phyloP scores from a whole-genome alignment of 345 rosid species.

The Bretschneidera sinensis region DNA sequence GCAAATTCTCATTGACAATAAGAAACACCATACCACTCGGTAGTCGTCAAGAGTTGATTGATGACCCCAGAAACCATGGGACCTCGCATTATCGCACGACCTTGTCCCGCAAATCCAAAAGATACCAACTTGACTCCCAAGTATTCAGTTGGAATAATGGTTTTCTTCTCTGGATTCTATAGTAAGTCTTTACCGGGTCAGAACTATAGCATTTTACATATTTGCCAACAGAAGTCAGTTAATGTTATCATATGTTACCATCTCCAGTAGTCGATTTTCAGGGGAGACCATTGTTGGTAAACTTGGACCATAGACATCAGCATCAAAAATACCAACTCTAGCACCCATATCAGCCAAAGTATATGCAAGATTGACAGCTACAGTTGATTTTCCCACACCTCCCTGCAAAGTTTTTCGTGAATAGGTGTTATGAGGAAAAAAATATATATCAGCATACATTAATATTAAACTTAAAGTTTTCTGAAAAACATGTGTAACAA shows the following conservation, averaged over 20 bases:
- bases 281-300: conserved; percentile 97
- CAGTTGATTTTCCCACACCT: conserved; percentile 95
- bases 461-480: too few species aligned
- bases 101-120: conserved; percentile 97
- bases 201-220: conserved; percentile 7
- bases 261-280: conserved; percentile 68
- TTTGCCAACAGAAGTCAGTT: conserved; percentile 3
- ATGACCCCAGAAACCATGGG: conserved; percentile 99
- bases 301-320: conserved; percentile 97
- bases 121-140: conserved; percentile 93
- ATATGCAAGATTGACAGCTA: conserved; percentile 93
- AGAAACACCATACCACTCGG: conserved; percentile 65
- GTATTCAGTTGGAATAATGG: conserved; percentile 90
- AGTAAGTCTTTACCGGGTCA: conserved; percentile 19
- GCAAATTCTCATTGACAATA: neutral
- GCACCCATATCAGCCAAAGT: conserved; percentile 97
- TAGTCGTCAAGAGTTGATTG: conserved; percentile 82
- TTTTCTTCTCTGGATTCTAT: conserved; percentile 81
- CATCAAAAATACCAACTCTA: conserved; percentile 92
- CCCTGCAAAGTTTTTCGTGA: conserved; percentile 71
- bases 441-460: neutral
- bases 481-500: neutral
- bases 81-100: conserved; percentile 95
- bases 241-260: conserved; percentile 42
- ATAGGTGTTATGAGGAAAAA: conserved; percentile 26